Evolutionary conservation across 2,329 filamentous ascomycete genomes (phyloP).

Genomic region (Whalleya microplaca): DNA sequence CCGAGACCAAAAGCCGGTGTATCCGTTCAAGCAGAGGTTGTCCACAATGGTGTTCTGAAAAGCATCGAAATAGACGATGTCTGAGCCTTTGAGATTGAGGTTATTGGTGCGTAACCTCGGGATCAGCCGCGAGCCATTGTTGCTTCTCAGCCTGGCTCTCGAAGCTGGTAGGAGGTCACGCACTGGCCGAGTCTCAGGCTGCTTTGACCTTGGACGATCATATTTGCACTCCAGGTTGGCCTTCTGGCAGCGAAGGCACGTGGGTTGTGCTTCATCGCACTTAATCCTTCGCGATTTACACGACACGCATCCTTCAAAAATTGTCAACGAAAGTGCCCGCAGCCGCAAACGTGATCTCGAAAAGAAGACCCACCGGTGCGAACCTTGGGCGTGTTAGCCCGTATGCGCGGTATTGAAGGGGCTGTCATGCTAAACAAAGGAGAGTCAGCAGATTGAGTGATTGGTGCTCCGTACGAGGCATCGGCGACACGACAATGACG

Average conservation of each 20-base stretch:
- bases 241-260: constrained; percentile 19
- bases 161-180: constrained; percentile 2
- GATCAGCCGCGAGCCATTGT: neutral
- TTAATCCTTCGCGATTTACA: constrained; percentile 26
- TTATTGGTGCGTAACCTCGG: neutral
- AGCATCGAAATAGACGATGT: constrained; percentile 21
- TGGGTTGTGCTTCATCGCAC: constrained; percentile 22
- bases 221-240: constrained; percentile 17
- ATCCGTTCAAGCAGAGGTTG: constrained; percentile 21
- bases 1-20: constrained; percentile 21
- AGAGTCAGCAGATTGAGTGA: neutral
- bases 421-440: constrained; percentile 17
- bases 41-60: constrained; percentile 19
- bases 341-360: neutral
- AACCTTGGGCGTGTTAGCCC: constrained; percentile 22
- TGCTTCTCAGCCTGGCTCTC: neutral
- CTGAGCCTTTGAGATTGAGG: constrained; percentile 11
- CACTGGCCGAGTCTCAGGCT: neutral
- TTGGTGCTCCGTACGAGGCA: constrained; percentile 2
- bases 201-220: neutral
- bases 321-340: constrained; percentile 2
- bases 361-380: constrained; percentile 20
- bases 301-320: constrained; percentile 14
- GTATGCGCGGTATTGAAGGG: constrained; percentile 19
- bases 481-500: neutral